These are phyloP conservation scores for Tetrapyrgos nigripes DNA, from an alignment of 1,284 basidiomycete genomes.

Conservation along the genomic window DNA sequence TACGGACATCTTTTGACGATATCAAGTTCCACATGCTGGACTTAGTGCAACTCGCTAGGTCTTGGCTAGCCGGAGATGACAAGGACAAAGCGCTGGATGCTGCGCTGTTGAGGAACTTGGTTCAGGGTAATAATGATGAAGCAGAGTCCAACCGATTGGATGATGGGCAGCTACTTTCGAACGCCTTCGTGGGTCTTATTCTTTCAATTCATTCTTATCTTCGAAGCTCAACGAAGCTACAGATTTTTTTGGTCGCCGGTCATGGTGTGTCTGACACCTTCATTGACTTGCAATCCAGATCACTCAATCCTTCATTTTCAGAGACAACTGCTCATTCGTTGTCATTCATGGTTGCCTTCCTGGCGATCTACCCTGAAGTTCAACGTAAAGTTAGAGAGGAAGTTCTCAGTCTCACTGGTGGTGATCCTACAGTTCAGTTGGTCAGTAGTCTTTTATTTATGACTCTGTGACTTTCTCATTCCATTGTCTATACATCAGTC, in stretches of 20 bases:
- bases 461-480: not conserved
- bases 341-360: slow-evolving; percentile 34
- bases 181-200: slow-evolving; percentile 35
- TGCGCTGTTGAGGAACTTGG: slow-evolving; percentile 36
- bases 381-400: slow-evolving; percentile 41
- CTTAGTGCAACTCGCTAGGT: slow-evolving; percentile 24
- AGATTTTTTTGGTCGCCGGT: slow-evolving; percentile 37
- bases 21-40: slow-evolving; percentile 35
- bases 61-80: not conserved
- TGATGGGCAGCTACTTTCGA: slow-evolving; percentile 40
- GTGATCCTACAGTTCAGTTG: slow-evolving; percentile 10
- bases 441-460: not conserved
- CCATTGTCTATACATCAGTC: slow-evolving; percentile 18
- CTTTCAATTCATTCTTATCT: not conserved
- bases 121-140: slow-evolving; percentile 37
- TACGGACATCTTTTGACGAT: slow-evolving; percentile 25
- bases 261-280: slow-evolving; percentile 16
- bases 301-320: slow-evolving; percentile 10
- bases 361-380: slow-evolving; percentile 39
- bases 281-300: not conserved
- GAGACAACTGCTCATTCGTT: slow-evolving; percentile 42
- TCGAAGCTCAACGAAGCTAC: not conserved
- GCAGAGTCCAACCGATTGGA: slow-evolving; percentile 28
- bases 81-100: slow-evolving; percentile 19
- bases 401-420: slow-evolving; percentile 23